phyloP scores from a whole-genome alignment of 306 rosid genomes.

The Nissolia schottii region DNA sequence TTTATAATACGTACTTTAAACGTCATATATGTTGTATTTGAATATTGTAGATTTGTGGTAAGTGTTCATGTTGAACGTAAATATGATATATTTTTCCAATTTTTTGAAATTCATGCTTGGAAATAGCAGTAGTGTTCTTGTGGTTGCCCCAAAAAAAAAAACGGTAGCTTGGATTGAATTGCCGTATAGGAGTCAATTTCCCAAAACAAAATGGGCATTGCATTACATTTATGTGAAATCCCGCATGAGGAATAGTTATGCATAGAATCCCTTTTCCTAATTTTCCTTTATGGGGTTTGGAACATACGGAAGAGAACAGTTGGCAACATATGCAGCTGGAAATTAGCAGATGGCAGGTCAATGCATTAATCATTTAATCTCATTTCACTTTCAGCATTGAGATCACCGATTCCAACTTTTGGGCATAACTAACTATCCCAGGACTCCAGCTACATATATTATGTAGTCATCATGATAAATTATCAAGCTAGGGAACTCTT shows the following conservation, averaged over 20 bases:
- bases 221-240: not conserved
- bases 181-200: not conserved
- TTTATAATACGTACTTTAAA: not conserved
- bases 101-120: too few relatives aligned
- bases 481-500: too few relatives aligned
- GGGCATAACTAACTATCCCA: slow-evolving; percentile 9
- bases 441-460: not conserved
- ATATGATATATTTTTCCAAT: not conserved
- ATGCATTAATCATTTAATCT: slow-evolving; percentile 5
- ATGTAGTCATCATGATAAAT: not conserved
- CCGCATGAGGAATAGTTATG: not conserved
- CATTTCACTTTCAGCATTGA: slow-evolving; percentile 22
- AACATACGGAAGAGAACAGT: slow-evolving; percentile 14
- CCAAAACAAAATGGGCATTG: not conserved
- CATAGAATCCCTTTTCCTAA: not conserved
- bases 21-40: not conserved
- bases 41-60: not conserved
- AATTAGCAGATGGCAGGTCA: slow-evolving; percentile 27
- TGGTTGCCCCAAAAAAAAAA: too few relatives aligned
- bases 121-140: not conserved
- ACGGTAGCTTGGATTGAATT: not conserved
- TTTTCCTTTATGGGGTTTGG: not conserved
- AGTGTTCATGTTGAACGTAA: not conserved
- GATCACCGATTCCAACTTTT: not conserved
- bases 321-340: slow-evolving; percentile 38